Conservation (phyloP, 495 filamentous ascomycete species). For the Xylaria curta region DNA sequence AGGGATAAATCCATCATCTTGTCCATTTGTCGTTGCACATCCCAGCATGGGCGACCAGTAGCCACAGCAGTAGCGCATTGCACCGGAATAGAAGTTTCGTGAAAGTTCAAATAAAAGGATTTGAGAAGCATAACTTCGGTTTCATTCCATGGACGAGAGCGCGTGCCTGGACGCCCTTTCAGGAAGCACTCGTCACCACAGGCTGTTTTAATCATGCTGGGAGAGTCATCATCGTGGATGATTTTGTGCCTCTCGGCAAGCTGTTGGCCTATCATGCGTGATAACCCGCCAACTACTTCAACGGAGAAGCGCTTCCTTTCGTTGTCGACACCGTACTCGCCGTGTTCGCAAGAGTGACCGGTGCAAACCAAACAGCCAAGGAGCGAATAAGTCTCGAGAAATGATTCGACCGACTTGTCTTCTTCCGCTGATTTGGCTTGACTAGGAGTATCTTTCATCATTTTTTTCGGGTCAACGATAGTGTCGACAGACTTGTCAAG, state of each 20-base stretch:
- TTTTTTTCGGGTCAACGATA: slow-evolving; percentile 51
- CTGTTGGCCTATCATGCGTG: slow-evolving; percentile 37
- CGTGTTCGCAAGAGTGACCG: slow-evolving; percentile 57
- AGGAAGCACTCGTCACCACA: slow-evolving; percentile 53
- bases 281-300: slow-evolving; percentile 41
- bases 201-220: slow-evolving; percentile 28
- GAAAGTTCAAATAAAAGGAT: slow-evolving; percentile 45
- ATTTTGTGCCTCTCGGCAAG: slow-evolving; percentile 29
- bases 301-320: slow-evolving; percentile 52
- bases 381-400: slow-evolving; percentile 51
- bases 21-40: slow-evolving; percentile 54
- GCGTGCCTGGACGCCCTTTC: slow-evolving; percentile 38
- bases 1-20: slow-evolving; percentile 45
- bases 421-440: slow-evolving; percentile 39
- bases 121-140: slow-evolving; percentile 48
- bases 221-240: slow-evolving; percentile 21
- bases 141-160: slow-evolving; percentile 47
- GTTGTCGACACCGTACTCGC: slow-evolving; percentile 55
- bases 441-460: slow-evolving; percentile 50
- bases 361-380: slow-evolving; percentile 56
- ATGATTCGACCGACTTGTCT: slow-evolving; percentile 40
- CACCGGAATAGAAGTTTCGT: slow-evolving; percentile 44
- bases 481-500: slow-evolving; percentile 53
- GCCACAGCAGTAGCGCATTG: slow-evolving; percentile 51
- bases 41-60: slow-evolving; percentile 56